Conservation (phyloP, 2,329 filamentous ascomycete species). For the Colletotrichum sp. region DNA sequence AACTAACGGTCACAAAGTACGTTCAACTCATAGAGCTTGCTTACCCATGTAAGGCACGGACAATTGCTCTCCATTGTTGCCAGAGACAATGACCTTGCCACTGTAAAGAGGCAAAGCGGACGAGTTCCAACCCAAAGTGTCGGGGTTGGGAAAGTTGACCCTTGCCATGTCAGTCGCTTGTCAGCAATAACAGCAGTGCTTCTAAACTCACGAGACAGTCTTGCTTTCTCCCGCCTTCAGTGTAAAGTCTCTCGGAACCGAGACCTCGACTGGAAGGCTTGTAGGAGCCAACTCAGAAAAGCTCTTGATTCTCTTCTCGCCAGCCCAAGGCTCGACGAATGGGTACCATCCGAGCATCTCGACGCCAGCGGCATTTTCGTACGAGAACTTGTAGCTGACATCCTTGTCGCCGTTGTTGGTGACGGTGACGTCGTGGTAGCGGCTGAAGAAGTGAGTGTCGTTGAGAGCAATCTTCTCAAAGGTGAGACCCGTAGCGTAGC, state of each 20-base stretch:
- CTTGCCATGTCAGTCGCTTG: background rate
- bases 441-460: conserved; percentile 44
- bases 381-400: conserved; percentile 35
- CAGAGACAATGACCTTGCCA: conserved; percentile 35
- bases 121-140: conserved; percentile 29
- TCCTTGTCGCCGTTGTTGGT: conserved; percentile 38
- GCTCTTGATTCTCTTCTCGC: conserved; percentile 23
- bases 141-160: conserved; percentile 33
- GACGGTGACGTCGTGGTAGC: conserved; percentile 30
- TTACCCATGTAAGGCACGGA: conserved; percentile 37
- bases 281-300: conserved; percentile 26
- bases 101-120: conserved; percentile 35
- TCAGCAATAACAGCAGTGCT: background rate
- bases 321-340: background rate
- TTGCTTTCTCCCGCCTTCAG: conserved; percentile 29
- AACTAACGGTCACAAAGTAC: background rate
- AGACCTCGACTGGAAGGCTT: conserved; percentile 20
- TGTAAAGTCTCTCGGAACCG: conserved; percentile 26
- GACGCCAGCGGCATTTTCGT: conserved; percentile 37
- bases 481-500: conserved; percentile 39
- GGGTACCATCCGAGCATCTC: conserved; percentile 34
- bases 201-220: conserved; percentile 23
- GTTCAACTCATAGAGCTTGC: background rate
- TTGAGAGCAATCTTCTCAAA: conserved; percentile 47
- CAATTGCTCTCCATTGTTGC: conserved; percentile 35